Evolutionary conservation across 2,329 filamentous ascomycete genomes (phyloP).

Genomic region (Paecilomyces sp.): DNA sequence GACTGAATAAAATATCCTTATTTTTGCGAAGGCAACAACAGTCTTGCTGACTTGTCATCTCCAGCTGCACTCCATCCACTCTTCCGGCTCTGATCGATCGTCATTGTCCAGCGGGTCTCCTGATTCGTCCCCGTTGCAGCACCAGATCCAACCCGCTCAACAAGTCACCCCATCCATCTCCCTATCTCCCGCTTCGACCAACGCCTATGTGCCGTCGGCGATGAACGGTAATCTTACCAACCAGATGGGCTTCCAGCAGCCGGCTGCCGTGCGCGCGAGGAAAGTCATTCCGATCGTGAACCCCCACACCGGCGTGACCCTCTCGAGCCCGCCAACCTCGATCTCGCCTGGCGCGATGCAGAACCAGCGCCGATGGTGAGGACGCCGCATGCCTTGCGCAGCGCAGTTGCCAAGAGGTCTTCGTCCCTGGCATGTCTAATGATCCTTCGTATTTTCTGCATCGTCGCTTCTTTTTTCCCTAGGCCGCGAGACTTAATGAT

Average conservation of each 20-base stretch:
- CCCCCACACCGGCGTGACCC: conserved; percentile 78
- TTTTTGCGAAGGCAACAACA: conserved; percentile 7
- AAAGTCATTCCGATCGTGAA: conserved; percentile 98
- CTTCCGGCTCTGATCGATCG: conserved; percentile 81
- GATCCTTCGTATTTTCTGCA: conserved; percentile 26
- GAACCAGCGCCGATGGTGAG: conserved; percentile 38
- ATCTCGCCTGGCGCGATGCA: conserved; percentile 60
- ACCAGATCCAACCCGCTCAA: conserved; percentile 65
- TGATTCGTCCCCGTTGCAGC: conserved; percentile 82
- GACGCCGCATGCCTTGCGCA: conserved; percentile 13
- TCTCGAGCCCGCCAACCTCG: conserved; percentile 78
- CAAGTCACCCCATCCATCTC: conserved; percentile 66
- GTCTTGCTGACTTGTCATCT: conserved; percentile 9
- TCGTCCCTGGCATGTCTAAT: conserved; percentile 25
- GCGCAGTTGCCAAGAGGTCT: conserved; percentile 14
- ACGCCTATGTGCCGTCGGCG: conserved; percentile 56
- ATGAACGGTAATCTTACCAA: conserved; percentile 55
- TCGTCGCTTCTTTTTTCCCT: conserved; percentile 11
- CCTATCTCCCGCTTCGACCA: conserved; percentile 57
- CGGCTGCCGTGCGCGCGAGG: conserved; percentile 76
- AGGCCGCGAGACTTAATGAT: neutral
- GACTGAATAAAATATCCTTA: neutral
- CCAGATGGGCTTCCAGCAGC: conserved; percentile 83
- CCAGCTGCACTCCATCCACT: conserved; percentile 86
- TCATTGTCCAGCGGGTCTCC: conserved; percentile 93